A percentile compares a stretch with the other conserved stretches of the same genome.
Conservation (phyloP, 257 asterid genomes). For the Solanum corneliomulleri region DNA sequence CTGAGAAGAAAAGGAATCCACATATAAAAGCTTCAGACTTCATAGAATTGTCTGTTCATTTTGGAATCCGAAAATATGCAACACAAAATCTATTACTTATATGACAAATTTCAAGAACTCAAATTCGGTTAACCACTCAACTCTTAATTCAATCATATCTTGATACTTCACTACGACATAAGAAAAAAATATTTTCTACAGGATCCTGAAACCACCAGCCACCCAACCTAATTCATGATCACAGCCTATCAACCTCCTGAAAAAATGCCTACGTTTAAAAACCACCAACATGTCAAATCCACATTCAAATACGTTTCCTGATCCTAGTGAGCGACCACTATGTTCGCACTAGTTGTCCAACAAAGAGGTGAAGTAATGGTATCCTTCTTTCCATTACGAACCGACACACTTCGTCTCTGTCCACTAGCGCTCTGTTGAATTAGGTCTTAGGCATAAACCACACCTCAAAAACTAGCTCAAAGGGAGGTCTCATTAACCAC, state of each 20-base stretch:
- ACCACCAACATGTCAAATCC: background rate
- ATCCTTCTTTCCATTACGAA: background rate
- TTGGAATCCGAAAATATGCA: background rate
- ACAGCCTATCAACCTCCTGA: background rate
- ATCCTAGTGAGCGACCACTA: background rate
- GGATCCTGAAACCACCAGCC: background rate
- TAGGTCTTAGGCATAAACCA: too few species aligned
- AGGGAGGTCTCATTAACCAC: too few species aligned
- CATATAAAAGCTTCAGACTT: background rate
- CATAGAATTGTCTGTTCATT: background rate
- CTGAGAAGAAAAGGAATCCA: conserved; percentile 17
- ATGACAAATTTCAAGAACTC: background rate
- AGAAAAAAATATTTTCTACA: background rate
- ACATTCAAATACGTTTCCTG: background rate
- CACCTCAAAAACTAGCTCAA: too few species aligned
- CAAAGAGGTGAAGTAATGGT: background rate
- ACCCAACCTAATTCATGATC: background rate
- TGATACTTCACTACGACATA: background rate
- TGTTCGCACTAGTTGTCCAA: background rate
- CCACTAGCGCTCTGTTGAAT: background rate
- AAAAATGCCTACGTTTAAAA: background rate
- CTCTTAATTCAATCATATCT: background rate
- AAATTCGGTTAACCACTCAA: background rate
- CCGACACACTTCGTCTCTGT: background rate
- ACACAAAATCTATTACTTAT: background rate